These are phyloP conservation scores for Suillus brevipes DNA, from an alignment of 768 basidiomycete species.

Conservation along the genomic window DNA sequence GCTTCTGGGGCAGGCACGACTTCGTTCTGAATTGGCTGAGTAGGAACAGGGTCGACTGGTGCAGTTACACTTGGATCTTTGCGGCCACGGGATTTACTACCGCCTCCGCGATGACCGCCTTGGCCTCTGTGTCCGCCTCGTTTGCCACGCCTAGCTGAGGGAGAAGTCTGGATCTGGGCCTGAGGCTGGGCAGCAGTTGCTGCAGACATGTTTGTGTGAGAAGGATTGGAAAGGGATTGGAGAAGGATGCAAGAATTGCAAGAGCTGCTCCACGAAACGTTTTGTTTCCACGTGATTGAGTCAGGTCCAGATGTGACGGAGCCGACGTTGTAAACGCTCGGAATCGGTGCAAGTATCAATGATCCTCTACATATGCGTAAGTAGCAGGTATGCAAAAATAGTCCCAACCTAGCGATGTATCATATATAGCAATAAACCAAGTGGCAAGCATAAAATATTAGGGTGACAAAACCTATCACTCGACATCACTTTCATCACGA, in stretches of 20 bases:
- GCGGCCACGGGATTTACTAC: constrained; percentile 10
- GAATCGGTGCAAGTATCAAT: background rate
- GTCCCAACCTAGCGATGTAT: background rate
- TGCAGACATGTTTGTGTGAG: constrained; percentile 19
- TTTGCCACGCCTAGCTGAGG: constrained; percentile 5
- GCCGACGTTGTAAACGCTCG: background rate
- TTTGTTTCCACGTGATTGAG: constrained; percentile 7
- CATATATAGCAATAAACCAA: background rate
- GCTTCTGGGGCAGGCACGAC: constrained; percentile 8
- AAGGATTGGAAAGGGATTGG: background rate
- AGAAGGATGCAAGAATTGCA: background rate
- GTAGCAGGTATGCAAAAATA: background rate
- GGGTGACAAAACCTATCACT: constrained; percentile 12
- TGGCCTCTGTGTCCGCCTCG: constrained; percentile 16
- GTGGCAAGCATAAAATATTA: too few species aligned
- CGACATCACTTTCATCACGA: constrained; percentile 24
- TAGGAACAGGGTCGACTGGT: background rate
- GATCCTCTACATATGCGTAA: background rate
- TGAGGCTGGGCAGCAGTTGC: constrained; percentile 20
- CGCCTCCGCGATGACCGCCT: constrained; percentile 22
- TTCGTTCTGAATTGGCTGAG: constrained; percentile 6
- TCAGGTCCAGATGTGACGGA: background rate
- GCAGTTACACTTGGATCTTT: background rate
- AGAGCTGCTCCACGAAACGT: background rate
- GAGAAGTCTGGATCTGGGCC: background rate